These are phyloP conservation scores for Gracilaria domingensis DNA, from an alignment of 23 red algal species.

Conservation along the genomic window DNA sequence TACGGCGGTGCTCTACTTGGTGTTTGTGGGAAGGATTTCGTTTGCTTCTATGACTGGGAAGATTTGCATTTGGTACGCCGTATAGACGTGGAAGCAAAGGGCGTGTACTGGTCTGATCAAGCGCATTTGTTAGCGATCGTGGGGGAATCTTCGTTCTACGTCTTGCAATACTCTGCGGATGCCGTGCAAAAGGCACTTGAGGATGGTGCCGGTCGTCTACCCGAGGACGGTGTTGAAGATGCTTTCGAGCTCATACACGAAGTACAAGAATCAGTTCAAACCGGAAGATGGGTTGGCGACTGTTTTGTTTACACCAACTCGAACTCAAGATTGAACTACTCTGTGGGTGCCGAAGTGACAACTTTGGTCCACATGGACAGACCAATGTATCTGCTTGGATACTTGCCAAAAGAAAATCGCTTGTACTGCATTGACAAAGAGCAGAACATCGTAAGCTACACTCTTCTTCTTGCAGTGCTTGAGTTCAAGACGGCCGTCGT, in stretches of 20 bases:
- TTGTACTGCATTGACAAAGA: slow-evolving; percentile 91
- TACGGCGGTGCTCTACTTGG: slow-evolving; percentile 90
- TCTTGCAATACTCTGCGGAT: slow-evolving; percentile 79
- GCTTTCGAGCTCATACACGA: slow-evolving; percentile 94
- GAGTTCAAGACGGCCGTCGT: slow-evolving; percentile 92
- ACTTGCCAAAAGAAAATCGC: slow-evolving; percentile 91
- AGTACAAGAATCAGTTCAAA: slow-evolving; percentile 72
- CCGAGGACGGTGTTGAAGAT: slow-evolving; percentile 92
- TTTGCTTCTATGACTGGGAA: slow-evolving; percentile 98
- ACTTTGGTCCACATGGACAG: slow-evolving; percentile 92
- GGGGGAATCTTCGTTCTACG: slow-evolving; percentile 79
- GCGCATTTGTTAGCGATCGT: slow-evolving; percentile 82
- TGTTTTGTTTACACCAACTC: slow-evolving; percentile 94
- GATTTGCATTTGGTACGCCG: slow-evolving; percentile 88
- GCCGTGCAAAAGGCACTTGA: slow-evolving; percentile 83
- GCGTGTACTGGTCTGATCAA: slow-evolving; percentile 90
- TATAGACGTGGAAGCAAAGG: slow-evolving; percentile 85
- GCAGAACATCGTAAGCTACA: slow-evolving; percentile 81
- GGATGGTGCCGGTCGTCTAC: slow-evolving; percentile 54
- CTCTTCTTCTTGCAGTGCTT: slow-evolving; percentile 84
- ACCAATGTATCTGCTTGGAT: slow-evolving; percentile 92
- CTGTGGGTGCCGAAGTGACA: slow-evolving; percentile 84
- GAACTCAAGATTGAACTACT: slow-evolving; percentile 76
- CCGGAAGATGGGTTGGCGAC: slow-evolving; percentile 94
- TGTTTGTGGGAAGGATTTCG: slow-evolving; percentile 83